phyloP scores from a whole-genome alignment of 1,139 yeast genomes.

The Magnusiomyces ingens region DNA sequence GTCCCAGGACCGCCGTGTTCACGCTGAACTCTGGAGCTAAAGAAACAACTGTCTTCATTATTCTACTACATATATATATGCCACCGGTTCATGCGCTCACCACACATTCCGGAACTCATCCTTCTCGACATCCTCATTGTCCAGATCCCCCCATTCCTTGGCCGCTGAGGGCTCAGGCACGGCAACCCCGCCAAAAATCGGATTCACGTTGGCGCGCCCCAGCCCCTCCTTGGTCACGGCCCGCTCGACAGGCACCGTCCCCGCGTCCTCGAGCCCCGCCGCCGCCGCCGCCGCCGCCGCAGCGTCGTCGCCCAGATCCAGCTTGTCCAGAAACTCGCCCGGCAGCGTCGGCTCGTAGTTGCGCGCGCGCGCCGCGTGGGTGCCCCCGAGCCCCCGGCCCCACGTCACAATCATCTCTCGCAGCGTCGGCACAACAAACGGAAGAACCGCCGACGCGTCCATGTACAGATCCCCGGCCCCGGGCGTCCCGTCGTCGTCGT shows the following conservation, averaged over 20 bases:
- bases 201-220: slow-evolving; percentile 10
- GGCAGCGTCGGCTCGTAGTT: slow-evolving; percentile 37
- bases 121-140: slow-evolving; percentile 17
- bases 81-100: slow-evolving; percentile 8
- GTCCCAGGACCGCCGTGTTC: too few relatives aligned
- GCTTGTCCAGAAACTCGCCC: slow-evolving; percentile 34
- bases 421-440: slow-evolving; percentile 35
- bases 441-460: slow-evolving; percentile 32
- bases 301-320: slow-evolving; percentile 24
- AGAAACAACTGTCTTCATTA: too few relatives aligned
- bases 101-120: slow-evolving; percentile 14
- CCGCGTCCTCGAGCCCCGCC: not conserved
- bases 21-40: too few relatives aligned
- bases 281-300: not conserved
- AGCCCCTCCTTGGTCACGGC: not conserved
- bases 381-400: slow-evolving; percentile 40
- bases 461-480: slow-evolving; percentile 23
- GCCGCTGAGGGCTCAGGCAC: slow-evolving; percentile 28
- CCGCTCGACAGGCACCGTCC: too few relatives aligned
- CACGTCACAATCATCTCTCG: slow-evolving; percentile 37
- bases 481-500: slow-evolving; percentile 17
- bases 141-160: slow-evolving; percentile 29
- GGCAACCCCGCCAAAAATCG: slow-evolving; percentile 23
- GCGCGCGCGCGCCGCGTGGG: slow-evolving; percentile 31
- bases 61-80: too few relatives aligned